Evolutionary conservation across 495 filamentous ascomycete genomes (phyloP), one percentile per base, ranked within the genome.

Genomic region (Penicillium verhagenii): DNA sequence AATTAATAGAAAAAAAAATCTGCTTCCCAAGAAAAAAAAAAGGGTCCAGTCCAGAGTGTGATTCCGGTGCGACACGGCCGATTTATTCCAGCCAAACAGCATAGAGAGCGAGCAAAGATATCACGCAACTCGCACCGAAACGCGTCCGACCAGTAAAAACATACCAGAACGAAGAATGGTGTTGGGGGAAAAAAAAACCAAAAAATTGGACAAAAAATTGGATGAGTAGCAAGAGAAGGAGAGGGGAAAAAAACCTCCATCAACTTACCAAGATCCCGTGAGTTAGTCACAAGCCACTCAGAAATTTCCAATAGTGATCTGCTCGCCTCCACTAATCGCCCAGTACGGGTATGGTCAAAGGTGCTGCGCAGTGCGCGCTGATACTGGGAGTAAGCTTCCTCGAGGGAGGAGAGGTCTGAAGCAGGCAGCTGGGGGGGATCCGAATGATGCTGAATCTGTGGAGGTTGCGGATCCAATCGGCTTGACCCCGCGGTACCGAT

Each of bases 241-340:
- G 48, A 46, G 7, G 21, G 37, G 39, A 51, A 39, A 33, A 62
- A 25, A 55, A 28, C 54, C 51, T 46, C 31, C 65, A 52, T n/a
- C n/a, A 66, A 73, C 89, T 72, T 84, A 97, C 94, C 92, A 65
- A 98, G 76, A 54, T 89, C 84, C 61, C 84, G 84, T 31, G 89
- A 90, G 71, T 92, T 87, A 39, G 85, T 80, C 56, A 96, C 72
- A 40, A 98, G 74, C 89, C 91, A 97, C 53, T 89, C 83, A 20
- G 92, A 95, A 58, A 96, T 82, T 52, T 85, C 78, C 44, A 95
- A 70, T 24, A 98, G 76, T 14, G 85, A 86, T 56, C 78, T 76
- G 57, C 86, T 86, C 28, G 91, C 90, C 50, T 90, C 81, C 33
- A 81, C 77, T 62, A 98, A 79, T 54, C 80, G 72, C n/a, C 90